phyloP scores from a whole-genome alignment of 805 yeast genomes.

The Lipomyces kockii region DNA sequence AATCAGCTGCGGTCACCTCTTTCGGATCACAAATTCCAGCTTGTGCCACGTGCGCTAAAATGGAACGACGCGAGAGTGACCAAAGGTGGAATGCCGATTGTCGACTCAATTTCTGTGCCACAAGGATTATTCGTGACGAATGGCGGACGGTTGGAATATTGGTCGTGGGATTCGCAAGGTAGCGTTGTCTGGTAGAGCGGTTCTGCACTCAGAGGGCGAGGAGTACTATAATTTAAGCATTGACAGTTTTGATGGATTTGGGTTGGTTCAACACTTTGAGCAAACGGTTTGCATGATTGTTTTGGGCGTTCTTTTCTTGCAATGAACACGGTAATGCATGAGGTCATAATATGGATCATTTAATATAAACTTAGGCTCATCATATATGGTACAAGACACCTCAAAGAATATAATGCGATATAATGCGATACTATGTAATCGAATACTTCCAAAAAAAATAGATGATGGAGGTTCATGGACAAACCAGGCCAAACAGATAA shows the following conservation, averaged over 20 bases:
- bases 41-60: conserved; percentile 25
- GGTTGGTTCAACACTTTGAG: background rate
- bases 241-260: background rate
- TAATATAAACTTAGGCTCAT: background rate
- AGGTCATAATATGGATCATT: no score
- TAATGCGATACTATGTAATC: background rate
- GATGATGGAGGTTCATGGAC: background rate
- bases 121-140: conserved; percentile 30
- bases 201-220: no score
- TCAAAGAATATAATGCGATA: background rate
- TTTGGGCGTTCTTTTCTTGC: background rate
- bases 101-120: conserved; percentile 8
- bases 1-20: conserved; percentile 22
- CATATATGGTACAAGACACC: background rate
- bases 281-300: background rate
- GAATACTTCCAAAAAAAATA: background rate
- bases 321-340: background rate
- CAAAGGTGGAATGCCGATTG: background rate
- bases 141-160: conserved; percentile 31
- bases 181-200: background rate
- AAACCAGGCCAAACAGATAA: background rate
- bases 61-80: conserved; percentile 24
- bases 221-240: no score
- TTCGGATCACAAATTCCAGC: conserved; percentile 16
- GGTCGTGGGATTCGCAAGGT: conserved; percentile 22